Evolutionary conservation across 768 basidiomycete species (phyloP).

Genomic region (Brasilioporus rufonigricans): DNA sequence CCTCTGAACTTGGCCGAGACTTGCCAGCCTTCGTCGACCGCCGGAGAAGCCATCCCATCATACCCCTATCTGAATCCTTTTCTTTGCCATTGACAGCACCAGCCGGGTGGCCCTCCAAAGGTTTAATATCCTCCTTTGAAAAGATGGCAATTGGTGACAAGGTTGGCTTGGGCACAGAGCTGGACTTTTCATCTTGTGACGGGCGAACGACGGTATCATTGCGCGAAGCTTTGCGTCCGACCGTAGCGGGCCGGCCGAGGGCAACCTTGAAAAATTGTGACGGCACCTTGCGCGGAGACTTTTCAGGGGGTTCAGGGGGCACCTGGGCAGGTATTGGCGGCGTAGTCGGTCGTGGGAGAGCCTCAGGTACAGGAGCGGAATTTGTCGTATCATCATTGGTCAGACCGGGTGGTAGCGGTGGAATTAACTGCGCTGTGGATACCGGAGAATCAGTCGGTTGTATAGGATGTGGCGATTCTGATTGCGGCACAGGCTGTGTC

Average conservation of each 20-base stretch:
- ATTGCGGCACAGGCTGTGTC: slow-evolving; percentile 12
- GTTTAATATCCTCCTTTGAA: slow-evolving; percentile 20
- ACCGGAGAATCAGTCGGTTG: slow-evolving; percentile 27
- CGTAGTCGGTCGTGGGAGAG: slow-evolving; percentile 14
- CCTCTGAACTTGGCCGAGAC: slow-evolving; percentile 24
- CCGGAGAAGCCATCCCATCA: slow-evolving; percentile 31
- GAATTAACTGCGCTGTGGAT: slow-evolving; percentile 21
- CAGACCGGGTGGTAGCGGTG: slow-evolving; percentile 39
- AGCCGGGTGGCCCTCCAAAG: slow-evolving; percentile 31
- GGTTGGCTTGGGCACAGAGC: slow-evolving; percentile 5
- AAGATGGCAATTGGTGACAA: slow-evolving; percentile 15
- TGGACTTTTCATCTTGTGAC: slow-evolving; percentile 27
- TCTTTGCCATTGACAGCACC: slow-evolving; percentile 28
- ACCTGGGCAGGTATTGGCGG: slow-evolving; percentile 23
- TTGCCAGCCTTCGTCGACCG: slow-evolving; percentile 22
- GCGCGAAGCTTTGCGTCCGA: slow-evolving; percentile 15
- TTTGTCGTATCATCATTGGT: slow-evolving; percentile 25
- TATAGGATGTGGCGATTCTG: slow-evolving; percentile 11
- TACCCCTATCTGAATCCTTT: slow-evolving; percentile 43
- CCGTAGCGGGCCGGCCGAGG: slow-evolving; percentile 13
- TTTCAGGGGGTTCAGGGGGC: slow-evolving; percentile 11
- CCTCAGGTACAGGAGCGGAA: slow-evolving; percentile 14
- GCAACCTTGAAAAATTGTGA: slow-evolving; percentile 18
- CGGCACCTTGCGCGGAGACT: slow-evolving; percentile 24
- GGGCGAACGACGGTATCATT: slow-evolving; percentile 21